Percentiles rank a stretch among this genome's conserved stretches.
These are phyloP conservation scores for Mycena indigotica DNA, from an alignment of 768 basidiomycete species.

Conservation along the genomic window DNA sequence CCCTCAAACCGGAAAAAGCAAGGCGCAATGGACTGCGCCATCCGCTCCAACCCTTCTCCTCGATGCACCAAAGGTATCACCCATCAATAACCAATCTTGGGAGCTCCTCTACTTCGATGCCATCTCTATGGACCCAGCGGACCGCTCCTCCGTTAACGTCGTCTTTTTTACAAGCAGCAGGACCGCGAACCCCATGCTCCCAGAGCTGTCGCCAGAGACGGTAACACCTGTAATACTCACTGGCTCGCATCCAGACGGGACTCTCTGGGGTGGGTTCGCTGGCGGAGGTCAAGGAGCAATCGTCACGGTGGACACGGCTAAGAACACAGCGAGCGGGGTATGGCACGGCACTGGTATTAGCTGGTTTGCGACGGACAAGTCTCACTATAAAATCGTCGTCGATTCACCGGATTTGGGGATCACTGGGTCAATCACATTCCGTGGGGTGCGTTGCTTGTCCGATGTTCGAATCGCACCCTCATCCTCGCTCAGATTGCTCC, in stretches of 20 bases:
- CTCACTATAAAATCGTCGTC: slow-evolving; percentile 10
- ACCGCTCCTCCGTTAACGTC: slow-evolving; percentile 15
- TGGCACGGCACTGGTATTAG: slow-evolving; percentile 21
- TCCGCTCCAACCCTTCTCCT: slow-evolving; percentile 3
- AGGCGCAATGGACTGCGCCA: too few species aligned
- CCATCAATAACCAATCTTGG: slow-evolving; percentile 17
- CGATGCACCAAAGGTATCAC: slow-evolving; percentile 19
- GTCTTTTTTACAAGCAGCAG: slow-evolving; percentile 20
- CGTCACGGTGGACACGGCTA: not conserved
- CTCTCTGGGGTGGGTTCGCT: slow-evolving; percentile 4
- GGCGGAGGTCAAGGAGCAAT: too few species aligned
- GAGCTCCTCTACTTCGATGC: slow-evolving; percentile 28
- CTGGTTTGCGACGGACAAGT: slow-evolving; percentile 4
- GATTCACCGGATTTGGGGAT: slow-evolving; percentile 17
- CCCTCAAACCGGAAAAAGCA: too few species aligned
- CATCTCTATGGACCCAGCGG: slow-evolving; percentile 17
- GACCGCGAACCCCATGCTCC: slow-evolving; percentile 14
- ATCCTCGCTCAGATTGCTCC: not conserved
- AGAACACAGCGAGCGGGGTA: slow-evolving; percentile 14
- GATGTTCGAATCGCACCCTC: not conserved
- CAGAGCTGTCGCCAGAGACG: slow-evolving; percentile 1
- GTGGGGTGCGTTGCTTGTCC: not conserved
- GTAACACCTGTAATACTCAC: slow-evolving; percentile 10
- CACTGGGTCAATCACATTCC: slow-evolving; percentile 9
- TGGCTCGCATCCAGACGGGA: slow-evolving; percentile 17